Evolutionary conservation across 2,329 filamentous ascomycete genomes (phyloP).

Genomic region (Aspergillus novoparasiticus): DNA sequence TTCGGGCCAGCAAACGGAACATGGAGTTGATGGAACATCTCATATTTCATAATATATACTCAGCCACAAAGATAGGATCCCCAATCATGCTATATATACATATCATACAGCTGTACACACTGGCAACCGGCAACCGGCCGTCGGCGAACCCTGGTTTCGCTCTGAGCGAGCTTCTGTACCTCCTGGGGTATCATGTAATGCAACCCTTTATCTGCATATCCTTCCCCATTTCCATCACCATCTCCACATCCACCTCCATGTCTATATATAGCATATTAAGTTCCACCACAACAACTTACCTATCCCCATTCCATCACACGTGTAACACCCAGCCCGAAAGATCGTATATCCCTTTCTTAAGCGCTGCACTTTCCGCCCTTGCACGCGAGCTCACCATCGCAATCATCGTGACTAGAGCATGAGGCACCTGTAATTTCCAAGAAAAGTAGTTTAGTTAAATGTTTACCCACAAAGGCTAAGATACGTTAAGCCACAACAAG

Average conservation of each 20-base stretch:
- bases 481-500: background rate
- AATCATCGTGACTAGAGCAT: slow-evolving; percentile 18
- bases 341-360: background rate
- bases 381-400: slow-evolving; percentile 17
- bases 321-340: background rate
- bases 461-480: background rate
- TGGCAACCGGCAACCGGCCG: background rate
- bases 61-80: background rate
- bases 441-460: background rate
- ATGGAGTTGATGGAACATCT: slow-evolving; percentile 20
- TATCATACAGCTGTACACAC: background rate
- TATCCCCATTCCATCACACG: background rate
- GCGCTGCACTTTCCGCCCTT: slow-evolving; percentile 2
- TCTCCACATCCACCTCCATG: background rate
- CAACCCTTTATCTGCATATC: background rate
- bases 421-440: slow-evolving; percentile 10
- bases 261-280: background rate
- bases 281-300: background rate
- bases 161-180: background rate
- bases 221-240: background rate
- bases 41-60: background rate
- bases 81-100: background rate
- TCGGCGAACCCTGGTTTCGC: background rate
- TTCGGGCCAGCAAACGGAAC: slow-evolving; percentile 36
- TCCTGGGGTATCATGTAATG: background rate